A percentile compares a stretch with the other conserved stretches of the same genome.
These are phyloP conservation scores for Sphenostylis stenocarpa DNA, from an alignment of 306 rosid genomes.

Conservation along the genomic window DNA sequence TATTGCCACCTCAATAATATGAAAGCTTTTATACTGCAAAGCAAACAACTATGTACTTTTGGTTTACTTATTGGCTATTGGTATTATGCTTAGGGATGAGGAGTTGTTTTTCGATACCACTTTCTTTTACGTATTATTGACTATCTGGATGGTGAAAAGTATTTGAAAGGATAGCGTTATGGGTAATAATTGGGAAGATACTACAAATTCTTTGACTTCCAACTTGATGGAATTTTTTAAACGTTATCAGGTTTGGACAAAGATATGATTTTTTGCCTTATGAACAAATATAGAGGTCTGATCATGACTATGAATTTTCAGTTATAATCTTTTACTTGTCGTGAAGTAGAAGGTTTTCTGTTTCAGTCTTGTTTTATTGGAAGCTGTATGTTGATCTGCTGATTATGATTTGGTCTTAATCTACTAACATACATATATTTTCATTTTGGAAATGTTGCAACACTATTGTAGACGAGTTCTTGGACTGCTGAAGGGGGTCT, in stretches of 20 bases:
- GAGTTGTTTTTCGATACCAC: conserved; percentile 10
- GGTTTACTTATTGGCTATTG: neutral
- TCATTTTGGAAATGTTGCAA: conserved; percentile 29
- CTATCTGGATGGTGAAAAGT: conserved; percentile 11
- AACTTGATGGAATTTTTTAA: conserved; percentile 10
- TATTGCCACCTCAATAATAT: neutral
- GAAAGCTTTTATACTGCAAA: neutral
- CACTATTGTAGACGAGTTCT: conserved; percentile 77
- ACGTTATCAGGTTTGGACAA: neutral
- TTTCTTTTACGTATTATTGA: neutral
- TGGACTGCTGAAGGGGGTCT: conserved; percentile 84
- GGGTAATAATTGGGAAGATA: neutral
- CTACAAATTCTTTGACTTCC: conserved; percentile 21
- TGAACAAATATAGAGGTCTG: conserved; percentile 4
- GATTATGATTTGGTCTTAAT: conserved; percentile 6
- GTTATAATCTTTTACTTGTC: conserved; percentile 18
- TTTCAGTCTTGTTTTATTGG: conserved; percentile 14
- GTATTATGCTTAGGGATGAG: neutral
- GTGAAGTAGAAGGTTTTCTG: neutral
- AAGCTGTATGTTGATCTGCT: conserved; percentile 13
- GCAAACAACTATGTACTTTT: neutral
- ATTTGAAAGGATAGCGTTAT: neutral
- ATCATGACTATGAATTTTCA: conserved; percentile 3
- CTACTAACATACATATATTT: neutral
- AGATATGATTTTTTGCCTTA: neutral